Evolutionary conservation across 164 flowering plant genomes (phyloP), one percentile per base, ranked within the genome.

Genomic region (Vitis amurensis): DNA sequence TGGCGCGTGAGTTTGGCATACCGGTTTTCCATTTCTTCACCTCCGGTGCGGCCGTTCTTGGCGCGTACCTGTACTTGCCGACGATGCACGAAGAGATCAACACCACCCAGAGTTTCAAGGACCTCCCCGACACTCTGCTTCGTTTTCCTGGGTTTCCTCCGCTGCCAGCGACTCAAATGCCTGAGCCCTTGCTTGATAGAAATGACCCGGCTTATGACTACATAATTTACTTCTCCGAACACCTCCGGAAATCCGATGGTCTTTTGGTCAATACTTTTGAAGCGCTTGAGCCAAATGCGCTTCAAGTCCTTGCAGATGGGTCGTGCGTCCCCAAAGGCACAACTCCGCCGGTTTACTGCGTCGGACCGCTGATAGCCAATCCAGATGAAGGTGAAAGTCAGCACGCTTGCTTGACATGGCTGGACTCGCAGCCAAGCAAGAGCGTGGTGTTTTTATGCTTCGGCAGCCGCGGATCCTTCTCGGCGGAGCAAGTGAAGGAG

Each of bases 81-180:
- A 72, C 67, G 9, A 7, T 76, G 49, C 71, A 76, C 50, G 15
- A 72, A 1, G 51, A 59, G 19, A 56, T 30, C 9, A 37, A 37
- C 44, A 3, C 44, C 44, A 8, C 52, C 12, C n/a, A 16, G 11
- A 64, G 59, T 29, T 74, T 69, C 64, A 58, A 50, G 47, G 77
- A 63, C 17, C 67, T 50, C 11, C 15, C 48, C 3, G 64, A 27
- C 17, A 56, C 48, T 3, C 8, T 63, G 8, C 1, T 67, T 0
- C 61, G 76, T 10, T 1, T 78, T 13, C 82, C 82, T 5, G 80
- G 84, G 2, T 8, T 67, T 17, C 78, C 82, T 12, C 71, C 73
- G 0, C 7, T 78, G 7, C 57, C 51, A 9, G 57, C 80, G 1
- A 51, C 66, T 3, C 58, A 74, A 16, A n/a, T 77, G 59, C 68